A percentile compares a stretch with the other conserved stretches of the same genome.
Conservation (phyloP, 768 basidiomycete species). For the Hysterangium stoloniferum region DNA sequence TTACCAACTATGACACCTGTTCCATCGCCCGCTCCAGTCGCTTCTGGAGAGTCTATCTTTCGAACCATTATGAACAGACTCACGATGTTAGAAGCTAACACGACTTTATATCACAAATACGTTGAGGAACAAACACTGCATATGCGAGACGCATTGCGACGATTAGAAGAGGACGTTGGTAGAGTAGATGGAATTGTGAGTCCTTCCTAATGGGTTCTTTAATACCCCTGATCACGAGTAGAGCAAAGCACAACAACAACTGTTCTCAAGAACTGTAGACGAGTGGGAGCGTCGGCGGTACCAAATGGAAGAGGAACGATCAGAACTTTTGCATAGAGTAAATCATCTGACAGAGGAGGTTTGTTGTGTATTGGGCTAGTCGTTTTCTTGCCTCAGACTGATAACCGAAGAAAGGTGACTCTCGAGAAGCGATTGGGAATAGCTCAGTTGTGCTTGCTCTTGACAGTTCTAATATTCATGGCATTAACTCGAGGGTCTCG, state of each 20-base stretch:
- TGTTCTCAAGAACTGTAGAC: constrained; percentile 51
- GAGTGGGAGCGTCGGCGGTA: constrained; percentile 65
- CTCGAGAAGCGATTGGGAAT: constrained; percentile 87
- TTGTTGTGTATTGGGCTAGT: constrained; percentile 9
- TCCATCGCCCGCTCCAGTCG: constrained; percentile 6
- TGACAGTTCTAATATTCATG: constrained; percentile 82
- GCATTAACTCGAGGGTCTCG: constrained; percentile 71
- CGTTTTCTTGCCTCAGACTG: background rate
- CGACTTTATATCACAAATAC: constrained; percentile 76
- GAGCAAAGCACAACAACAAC: constrained; percentile 65
- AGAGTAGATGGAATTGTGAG: constrained; percentile 69
- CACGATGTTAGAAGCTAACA: constrained; percentile 75
- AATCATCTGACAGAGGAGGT: constrained; percentile 81
- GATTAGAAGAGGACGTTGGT: constrained; percentile 73
- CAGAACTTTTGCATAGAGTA: constrained; percentile 59
- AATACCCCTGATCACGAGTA: no score
- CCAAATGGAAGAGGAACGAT: constrained; percentile 63
- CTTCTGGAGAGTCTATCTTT: constrained; percentile 86
- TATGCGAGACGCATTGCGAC: constrained; percentile 64
- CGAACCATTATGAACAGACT: constrained; percentile 94
- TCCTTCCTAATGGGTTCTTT: constrained; percentile 13
- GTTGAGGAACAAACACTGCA: constrained; percentile 82
- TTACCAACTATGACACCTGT: constrained; percentile 2
- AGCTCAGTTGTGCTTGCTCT: constrained; percentile 75
- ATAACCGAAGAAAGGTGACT: constrained; percentile 44